Percentiles rank a stretch among this genome's conserved stretches.
These are phyloP conservation scores for Cryphonectria naterciae DNA, from an alignment of 2,329 filamentous ascomycete species.

Conservation along the genomic window DNA sequence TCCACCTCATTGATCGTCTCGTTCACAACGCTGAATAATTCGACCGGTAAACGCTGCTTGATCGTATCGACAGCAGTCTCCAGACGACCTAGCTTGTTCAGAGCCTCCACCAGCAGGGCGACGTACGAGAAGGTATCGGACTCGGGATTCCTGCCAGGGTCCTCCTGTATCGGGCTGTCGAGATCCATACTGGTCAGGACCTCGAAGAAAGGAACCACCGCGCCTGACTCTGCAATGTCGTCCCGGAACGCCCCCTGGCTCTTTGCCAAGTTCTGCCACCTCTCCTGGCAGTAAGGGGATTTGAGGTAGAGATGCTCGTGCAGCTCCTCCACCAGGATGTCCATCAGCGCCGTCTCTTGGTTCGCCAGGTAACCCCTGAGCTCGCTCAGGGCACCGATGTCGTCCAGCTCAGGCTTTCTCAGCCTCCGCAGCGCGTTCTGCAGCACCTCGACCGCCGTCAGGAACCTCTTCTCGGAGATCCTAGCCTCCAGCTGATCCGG, in stretches of 20 bases:
- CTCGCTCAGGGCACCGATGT: conserved; percentile 86
- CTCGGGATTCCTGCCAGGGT: conserved; percentile 91
- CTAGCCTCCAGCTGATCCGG: conserved; percentile 92
- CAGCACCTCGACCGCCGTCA: conserved; percentile 89
- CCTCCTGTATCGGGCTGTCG: conserved; percentile 71
- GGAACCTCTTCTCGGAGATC: conserved; percentile 94
- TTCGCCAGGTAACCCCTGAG: conserved; percentile 87
- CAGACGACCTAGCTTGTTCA: conserved; percentile 86
- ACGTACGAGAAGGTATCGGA: conserved; percentile 95
- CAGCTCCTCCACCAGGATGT: conserved; percentile 95
- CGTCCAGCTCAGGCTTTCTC: conserved; percentile 84
- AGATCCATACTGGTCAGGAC: conserved; percentile 66
- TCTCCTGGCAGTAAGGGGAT: conserved; percentile 93
- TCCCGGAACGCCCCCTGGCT: conserved; percentile 59
- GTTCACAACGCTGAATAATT: conserved; percentile 91
- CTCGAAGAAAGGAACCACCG: conserved; percentile 59
- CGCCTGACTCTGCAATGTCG: conserved; percentile 49
- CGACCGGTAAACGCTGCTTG: conserved; percentile 90
- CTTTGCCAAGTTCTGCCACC: conserved; percentile 84
- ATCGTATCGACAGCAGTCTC: conserved; percentile 87
- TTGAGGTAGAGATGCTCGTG: conserved; percentile 98
- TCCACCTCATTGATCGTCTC: conserved; percentile 95
- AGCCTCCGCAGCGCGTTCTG: conserved; percentile 85
- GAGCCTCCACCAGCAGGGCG: conserved; percentile 79
- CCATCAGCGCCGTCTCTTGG: conserved; percentile 88